Base-by-base conservation (phyloP, 345 rosid species). In the Salix caprea region DNA sequence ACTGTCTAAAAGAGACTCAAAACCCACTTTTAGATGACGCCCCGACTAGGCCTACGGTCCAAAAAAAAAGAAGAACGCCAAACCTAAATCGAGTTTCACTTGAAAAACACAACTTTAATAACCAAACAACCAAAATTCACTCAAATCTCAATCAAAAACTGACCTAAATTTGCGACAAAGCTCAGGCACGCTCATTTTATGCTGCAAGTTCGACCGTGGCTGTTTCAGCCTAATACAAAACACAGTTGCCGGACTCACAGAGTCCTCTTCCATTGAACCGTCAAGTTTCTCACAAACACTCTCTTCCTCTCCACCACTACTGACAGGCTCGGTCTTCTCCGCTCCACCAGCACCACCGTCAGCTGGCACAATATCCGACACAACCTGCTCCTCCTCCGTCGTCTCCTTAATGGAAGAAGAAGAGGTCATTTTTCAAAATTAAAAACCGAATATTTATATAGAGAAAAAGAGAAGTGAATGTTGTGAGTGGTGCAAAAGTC, bases 131-230 rank as follows among this genome's bases (percentile, higher is more conserved):
- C 60, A 36, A n/a, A 36, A 75, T 21, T 7, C 70, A 28, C 52
- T 21, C 13, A 28, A 46, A 65, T 50, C 52, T 13, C 15, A 4
- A 9, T 4, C 30, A 24, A 16, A 56, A 67, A 5, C 50, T 50
- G 52, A 95, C 98, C 98, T 93, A 76, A 93, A 95, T 83, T 93
- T 93, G 78, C 97, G 94, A 78, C 97, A 93, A 70, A 93, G 71
- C 36, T 93, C 97, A 42, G 97, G 97, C 42, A 93, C 94, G 32
- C 94, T 91, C 97, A 93, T 93, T 84, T 93, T 96, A 73, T 93
- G 89, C 84, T 78, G 87, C 88, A 96, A 81, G 81, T 91, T 90
- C 71, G 98, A 91, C 72, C 90, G 80, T 42, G 98, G 97, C 74
- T 96, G 99, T 75, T 87, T 96, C 44, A 96, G 96, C 80, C 93